Percentiles rank a stretch among this genome's conserved stretches.
Conservation (phyloP, 441 rosid species). For the Adansonia madagascariensis region DNA sequence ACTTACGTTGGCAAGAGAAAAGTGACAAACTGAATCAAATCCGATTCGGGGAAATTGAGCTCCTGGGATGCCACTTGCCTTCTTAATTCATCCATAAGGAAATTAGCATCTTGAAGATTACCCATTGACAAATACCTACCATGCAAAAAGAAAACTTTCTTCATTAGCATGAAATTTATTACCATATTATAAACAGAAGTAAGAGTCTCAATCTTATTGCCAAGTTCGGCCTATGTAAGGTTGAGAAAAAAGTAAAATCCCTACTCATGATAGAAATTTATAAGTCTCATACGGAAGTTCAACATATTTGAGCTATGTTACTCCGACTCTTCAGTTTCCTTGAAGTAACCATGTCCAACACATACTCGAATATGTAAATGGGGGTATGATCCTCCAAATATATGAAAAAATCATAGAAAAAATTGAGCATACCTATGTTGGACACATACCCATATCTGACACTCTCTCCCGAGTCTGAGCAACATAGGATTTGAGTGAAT, state of each 20-base stretch:
- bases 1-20: conserved; percentile 85
- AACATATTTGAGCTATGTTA: not conserved
- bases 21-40: conserved; percentile 63
- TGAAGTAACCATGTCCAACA: too few species aligned
- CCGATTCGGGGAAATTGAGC: conserved; percentile 65
- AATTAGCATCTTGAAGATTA: conserved; percentile 78
- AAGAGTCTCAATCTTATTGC: not conserved
- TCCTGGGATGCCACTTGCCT: conserved; percentile 59
- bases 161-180: not conserved
- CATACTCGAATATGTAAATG: too few species aligned
- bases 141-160: conserved; percentile 22
- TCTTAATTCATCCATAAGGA: conserved; percentile 71
- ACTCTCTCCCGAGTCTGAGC: too few species aligned
- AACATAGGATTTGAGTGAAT: not conserved
- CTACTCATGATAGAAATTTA: not conserved
- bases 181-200: not conserved
- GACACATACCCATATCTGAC: too few species aligned
- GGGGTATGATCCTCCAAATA: too few species aligned
- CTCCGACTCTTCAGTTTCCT: too few species aligned
- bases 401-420: too few species aligned
- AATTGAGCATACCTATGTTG: too few species aligned
- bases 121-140: conserved; percentile 83
- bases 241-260: not conserved
- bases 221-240: not conserved
- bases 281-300: not conserved